Conservation (phyloP, 306 rosid species). For the Medicago lupulina region DNA sequence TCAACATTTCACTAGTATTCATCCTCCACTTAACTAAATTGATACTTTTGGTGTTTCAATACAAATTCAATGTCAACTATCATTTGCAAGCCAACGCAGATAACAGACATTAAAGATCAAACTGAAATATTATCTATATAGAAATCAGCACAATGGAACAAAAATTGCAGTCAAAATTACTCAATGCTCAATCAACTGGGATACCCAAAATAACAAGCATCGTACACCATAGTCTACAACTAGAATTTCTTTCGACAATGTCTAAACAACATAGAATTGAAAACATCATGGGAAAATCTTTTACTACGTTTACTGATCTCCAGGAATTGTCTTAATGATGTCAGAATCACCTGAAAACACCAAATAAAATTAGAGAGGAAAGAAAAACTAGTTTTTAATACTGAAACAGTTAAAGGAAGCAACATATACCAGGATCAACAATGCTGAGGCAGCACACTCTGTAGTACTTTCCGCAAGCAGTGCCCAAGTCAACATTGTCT, state of each 20-base stretch:
- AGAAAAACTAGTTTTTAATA: neutral
- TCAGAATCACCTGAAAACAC: slow-evolving; percentile 60
- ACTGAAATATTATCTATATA: neutral
- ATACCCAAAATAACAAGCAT: slow-evolving; percentile 28
- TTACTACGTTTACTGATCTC: slow-evolving; percentile 40
- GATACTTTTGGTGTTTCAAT: neutral
- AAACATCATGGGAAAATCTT: slow-evolving; percentile 17
- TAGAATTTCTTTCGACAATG: slow-evolving; percentile 24
- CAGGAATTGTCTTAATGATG: slow-evolving; percentile 55
- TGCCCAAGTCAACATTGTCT: slow-evolving; percentile 88
- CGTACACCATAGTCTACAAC: slow-evolving; percentile 37
- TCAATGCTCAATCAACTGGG: slow-evolving; percentile 27
- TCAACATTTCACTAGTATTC: no score
- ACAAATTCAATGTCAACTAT: neutral
- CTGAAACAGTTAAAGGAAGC: neutral
- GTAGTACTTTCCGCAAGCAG: slow-evolving; percentile 83
- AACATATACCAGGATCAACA: slow-evolving; percentile 67
- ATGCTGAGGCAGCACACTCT: slow-evolving; percentile 96
- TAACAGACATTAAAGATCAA: neutral
- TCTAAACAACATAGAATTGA: slow-evolving; percentile 30
- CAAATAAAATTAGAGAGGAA: neutral
- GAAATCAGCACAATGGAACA: slow-evolving; percentile 18
- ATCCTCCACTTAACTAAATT: no score
- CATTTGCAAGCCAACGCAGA: neutral
- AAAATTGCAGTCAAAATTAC: slow-evolving; percentile 41